phyloP scores from a whole-genome alignment of 495 filamentous ascomycete species.

The Darksidea phi region DNA sequence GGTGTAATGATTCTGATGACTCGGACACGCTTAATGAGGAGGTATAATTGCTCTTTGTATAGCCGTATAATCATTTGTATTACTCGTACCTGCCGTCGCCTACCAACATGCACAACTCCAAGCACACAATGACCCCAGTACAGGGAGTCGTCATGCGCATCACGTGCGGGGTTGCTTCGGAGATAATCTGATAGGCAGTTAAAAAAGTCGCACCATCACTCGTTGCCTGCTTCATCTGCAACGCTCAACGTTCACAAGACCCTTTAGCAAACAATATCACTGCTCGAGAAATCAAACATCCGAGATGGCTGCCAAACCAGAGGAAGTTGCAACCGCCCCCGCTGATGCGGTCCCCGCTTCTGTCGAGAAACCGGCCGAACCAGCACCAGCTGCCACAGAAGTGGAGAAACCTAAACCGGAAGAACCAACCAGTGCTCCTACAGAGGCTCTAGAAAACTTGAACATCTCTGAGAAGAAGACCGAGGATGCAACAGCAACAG shows the following conservation, averaged over 20 bases:
- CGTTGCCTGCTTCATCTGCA: constrained; percentile 52
- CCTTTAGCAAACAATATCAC: background rate
- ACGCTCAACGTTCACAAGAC: background rate
- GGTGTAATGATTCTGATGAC: constrained; percentile 22
- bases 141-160: too few species aligned
- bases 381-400: constrained; percentile 26
- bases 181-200: background rate
- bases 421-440: background rate
- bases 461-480: constrained; percentile 4
- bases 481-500: constrained; percentile 38
- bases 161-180: background rate
- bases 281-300: background rate
- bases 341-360: background rate
- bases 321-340: background rate
- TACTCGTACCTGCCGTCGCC: too few species aligned
- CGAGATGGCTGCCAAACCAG: background rate
- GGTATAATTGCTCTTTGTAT: too few species aligned
- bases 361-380: background rate
- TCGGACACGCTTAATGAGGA: background rate
- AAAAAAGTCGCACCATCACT: constrained; percentile 39
- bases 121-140: too few species aligned
- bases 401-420: background rate
- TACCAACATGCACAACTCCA: too few species aligned
- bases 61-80: too few species aligned
- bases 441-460: background rate